Evolutionary conservation across 345 rosid species (phyloP), one percentile per base, ranked within the genome.

Genomic region (Tarenaya hassleriana): DNA sequence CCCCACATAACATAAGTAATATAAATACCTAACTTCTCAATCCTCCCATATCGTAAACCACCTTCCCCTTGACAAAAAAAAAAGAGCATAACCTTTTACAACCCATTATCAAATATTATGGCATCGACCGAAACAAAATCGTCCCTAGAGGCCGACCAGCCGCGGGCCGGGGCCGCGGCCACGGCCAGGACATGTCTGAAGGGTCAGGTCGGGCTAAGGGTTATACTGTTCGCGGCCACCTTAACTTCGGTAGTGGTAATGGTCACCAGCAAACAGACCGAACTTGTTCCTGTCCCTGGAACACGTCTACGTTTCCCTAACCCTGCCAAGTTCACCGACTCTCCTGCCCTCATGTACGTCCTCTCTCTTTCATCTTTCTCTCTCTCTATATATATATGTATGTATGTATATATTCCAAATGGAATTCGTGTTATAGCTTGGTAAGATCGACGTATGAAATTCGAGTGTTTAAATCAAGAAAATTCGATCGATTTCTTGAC

Each of bases 311-410:
- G 1, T 2, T 12, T 48, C 19, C 70, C 60, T 16, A 3, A 16
- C 7, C 16, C 58, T 14, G 89, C 95, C 53, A 82, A 80, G 61
- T 87, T 87, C 67, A 62, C 18, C 33, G 34, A 82, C 62, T 80
- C 95, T 3, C 95, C 96, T 0, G 96, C 96, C 42, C 65, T 83
- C 47, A 52, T 83, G 97, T 86, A 50, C 78, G 91, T 68, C 46
- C 43, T 14, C 52, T 21, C 24, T 59, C 4, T 40, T 16, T 11
- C 15, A 16, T 57, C 17, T 12, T 53, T 11, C 41, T 20, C 1
- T 34, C 15, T 31, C 15, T 15, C 11, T 39, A 39, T 59, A 35
- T 47, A 1, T 41, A 5, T 0, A 14, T 5, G 12, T 50, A 40
- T 43, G 7, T 50, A 24, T 10, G 7, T 47, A 29, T 11, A 52